Evolutionary conservation across 1,284 basidiomycete genomes (phyloP).

Genomic region (Leccinum pachyderme): DNA sequence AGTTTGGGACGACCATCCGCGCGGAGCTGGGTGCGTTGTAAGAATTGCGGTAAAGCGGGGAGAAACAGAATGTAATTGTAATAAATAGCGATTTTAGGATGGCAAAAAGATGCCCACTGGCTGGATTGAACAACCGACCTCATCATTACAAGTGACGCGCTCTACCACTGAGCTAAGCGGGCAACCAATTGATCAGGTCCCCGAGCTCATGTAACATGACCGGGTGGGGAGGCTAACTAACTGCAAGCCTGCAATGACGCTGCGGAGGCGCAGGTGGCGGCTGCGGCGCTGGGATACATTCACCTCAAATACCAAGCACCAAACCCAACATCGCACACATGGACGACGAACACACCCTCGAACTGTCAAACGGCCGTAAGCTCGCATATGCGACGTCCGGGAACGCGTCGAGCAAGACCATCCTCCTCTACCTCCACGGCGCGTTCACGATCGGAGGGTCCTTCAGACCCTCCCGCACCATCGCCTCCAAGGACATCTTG

Average conservation of each 20-base stretch:
- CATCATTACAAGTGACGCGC: conserved; percentile 51
- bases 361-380: conserved; percentile 43
- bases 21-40: conserved; percentile 16
- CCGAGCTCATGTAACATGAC: background rate
- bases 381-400: conserved; percentile 53
- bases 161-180: conserved; percentile 47
- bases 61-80: conserved; percentile 57
- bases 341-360: conserved; percentile 38
- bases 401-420: conserved; percentile 42
- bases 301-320: background rate
- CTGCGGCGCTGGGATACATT: background rate
- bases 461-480: conserved; percentile 28
- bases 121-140: conserved; percentile 49
- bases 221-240: background rate
- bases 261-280: conserved; percentile 1
- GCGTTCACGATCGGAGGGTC: conserved; percentile 48
- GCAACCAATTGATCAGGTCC: background rate
- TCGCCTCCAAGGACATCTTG: conserved; percentile 44
- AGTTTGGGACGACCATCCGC: conserved; percentile 55
- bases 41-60: too few relatives aligned
- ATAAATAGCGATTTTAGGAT: too few relatives aligned
- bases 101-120: conserved; percentile 24
- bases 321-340: background rate
- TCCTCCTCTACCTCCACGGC: conserved; percentile 55
- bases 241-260: background rate